These are phyloP conservation scores for Hymenoscyphus salicellus DNA, from an alignment of 2,329 filamentous ascomycete genomes.

Conservation along the genomic window DNA sequence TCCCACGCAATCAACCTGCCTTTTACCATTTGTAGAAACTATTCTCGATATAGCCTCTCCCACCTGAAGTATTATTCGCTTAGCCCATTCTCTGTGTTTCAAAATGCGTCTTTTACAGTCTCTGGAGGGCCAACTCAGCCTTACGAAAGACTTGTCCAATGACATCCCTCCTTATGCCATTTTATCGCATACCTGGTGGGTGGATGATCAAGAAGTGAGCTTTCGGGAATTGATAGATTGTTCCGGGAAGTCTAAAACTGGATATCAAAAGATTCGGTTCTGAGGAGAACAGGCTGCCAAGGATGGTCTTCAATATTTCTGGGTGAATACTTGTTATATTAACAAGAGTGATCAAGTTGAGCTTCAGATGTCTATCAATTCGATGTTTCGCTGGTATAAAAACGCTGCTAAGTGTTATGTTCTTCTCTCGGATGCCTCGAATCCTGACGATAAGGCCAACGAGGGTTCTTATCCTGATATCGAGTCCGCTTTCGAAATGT, in stretches of 20 bases:
- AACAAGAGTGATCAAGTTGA: not conserved
- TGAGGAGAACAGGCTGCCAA: not conserved
- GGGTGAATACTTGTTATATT: slow-evolving; percentile 1
- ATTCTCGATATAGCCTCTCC: no score
- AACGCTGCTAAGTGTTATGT: not conserved
- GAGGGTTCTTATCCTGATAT: no score
- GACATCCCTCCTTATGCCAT: not conserved
- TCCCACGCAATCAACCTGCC: no score
- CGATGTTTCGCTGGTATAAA: not conserved
- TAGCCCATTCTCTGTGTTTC: no score
- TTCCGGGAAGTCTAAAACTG: not conserved
- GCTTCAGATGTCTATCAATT: not conserved
- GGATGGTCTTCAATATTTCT: not conserved
- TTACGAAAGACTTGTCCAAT: not conserved
- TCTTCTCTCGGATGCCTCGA: not conserved
- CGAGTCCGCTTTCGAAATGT: no score
- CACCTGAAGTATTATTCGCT: no score
- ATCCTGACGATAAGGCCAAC: not conserved
- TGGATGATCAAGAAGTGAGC: not conserved
- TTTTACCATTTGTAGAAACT: no score
- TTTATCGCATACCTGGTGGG: not conserved
- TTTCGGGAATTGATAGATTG: not conserved
- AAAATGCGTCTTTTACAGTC: not conserved
- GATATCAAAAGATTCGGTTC: not conserved
- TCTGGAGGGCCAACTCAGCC: not conserved